Conservation (phyloP, 1,139 yeast species). For the Suhomyces wounanorum region DNA sequence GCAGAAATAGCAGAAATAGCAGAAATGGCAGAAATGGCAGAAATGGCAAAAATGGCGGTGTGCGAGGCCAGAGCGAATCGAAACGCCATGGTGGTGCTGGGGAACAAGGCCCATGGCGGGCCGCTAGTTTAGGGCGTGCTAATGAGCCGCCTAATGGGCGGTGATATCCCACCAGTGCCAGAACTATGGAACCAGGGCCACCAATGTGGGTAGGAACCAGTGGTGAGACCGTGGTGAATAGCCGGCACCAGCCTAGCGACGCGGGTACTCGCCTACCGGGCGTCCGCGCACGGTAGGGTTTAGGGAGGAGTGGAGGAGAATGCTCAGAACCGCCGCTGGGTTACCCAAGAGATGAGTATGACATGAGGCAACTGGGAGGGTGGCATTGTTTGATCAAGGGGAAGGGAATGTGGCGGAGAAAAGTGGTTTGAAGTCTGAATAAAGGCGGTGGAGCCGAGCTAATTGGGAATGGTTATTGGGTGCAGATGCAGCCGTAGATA, state of each 20-base stretch:
- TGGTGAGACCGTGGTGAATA: not conserved
- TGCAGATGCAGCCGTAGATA: constrained; percentile 1
- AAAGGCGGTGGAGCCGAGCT: not conserved
- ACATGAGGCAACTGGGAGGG: not conserved
- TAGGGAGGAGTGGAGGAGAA: not conserved
- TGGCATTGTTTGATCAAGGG: not conserved
- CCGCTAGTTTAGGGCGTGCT: not conserved
- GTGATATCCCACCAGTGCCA: not conserved
- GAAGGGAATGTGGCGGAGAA: not conserved
- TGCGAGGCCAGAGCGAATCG: not conserved
- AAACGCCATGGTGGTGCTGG: not conserved
- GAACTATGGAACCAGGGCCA: not conserved
- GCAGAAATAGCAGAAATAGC: too few relatives aligned
- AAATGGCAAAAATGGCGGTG: not conserved
- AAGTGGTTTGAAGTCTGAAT: not conserved
- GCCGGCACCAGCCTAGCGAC: constrained; percentile 1
- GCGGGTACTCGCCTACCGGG: not conserved
- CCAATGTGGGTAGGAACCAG: not conserved
- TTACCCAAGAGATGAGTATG: not conserved
- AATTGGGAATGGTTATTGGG: constrained; percentile 1
- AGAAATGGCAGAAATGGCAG: too few relatives aligned
- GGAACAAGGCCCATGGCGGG: not conserved
- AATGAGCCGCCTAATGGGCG: not conserved
- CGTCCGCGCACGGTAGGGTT: not conserved
- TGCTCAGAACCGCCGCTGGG: not conserved